Evolutionary conservation across 2,329 filamentous ascomycete species (phyloP), one percentile per base, ranked within the genome.

Genomic region (Teratosphaeria viscida): DNA sequence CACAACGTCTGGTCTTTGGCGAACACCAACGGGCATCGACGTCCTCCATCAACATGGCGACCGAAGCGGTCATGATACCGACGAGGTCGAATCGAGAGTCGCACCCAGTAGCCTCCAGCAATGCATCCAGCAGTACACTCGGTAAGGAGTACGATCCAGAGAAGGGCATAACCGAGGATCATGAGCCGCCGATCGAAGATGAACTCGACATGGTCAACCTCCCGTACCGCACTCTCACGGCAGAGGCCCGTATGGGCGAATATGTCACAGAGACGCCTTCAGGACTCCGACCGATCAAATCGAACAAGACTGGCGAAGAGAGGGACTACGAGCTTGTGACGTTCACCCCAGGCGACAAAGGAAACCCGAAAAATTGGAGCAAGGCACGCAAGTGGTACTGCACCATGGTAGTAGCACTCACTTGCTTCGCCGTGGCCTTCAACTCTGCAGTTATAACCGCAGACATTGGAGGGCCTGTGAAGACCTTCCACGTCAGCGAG

Each of bases 361-460:
- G 61, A 11, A 70, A 72, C 52, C 70, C 70, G 5, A 67, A 70
- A 61, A 72, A 71, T 60, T 71, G 67, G 63, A 60, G 59, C 2
- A 64, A 64, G 27, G 62, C 62, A 27, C 66, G 63, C 60, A 72
- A 72, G 54, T 72, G 70, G 70, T 67, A 65, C 55, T 69, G 68
- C 53, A 96, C 90, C 27, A 90, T 95, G 86, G 84, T 90, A 16
- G 89, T 95, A 0, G 88, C 90, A 0, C 35, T 77, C 0, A 78
- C 76, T 1, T 79, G 77, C 64, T 78, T 79, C 60, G 74, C 74
- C 3, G 75, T 79, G 3, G 77, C 77, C 1, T 76, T 79, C 65
- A 76, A 78, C 66, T 90, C 86, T 55, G 84, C 85, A 57, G 86
- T 95, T 64, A 85, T 95, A 70, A 95, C 90, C 0, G 84, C 90